Base-by-base conservation (phyloP, 2,329 filamentous ascomycete genomes). In the Plenodomus lindquistii region DNA sequence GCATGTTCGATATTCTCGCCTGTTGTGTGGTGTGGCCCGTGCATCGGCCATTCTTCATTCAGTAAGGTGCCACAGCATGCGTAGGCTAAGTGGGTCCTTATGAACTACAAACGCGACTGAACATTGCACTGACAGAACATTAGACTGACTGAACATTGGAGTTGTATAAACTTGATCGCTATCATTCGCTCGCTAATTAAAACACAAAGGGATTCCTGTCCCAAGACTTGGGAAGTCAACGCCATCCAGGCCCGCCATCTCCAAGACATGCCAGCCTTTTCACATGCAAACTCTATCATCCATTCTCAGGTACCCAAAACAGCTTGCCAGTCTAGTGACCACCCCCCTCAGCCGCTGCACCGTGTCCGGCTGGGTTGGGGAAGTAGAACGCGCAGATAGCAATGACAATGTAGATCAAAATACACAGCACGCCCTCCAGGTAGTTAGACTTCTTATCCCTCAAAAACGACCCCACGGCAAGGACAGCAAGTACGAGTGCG, bases 381-480 rank as follows among this genome's bases (percentile, higher is more conserved):
- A 85, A 86, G 63, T 81, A 86, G 73, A 78, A 86, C 0, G 83
- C 80, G 17, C 77, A 77, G 36, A 85, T 75, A 1, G 84, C 83
- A 54, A 87, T 83, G 59, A 86, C 81, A 24, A 85, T 65, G 62
- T 87, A 86, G 10, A 85, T 80, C 43, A 88, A 81, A 16, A 96
- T 83, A 57, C 90, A 89, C 16, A 97, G 80, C 19, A 85, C 82
- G 2, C 92, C 92, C 71, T 97, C 92, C 4, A 97, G 81, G 65
- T 95, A 97, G 67, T 96, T 95, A 52, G 85, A 90, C 78, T 94
- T 93, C 58, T 89, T 85, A 67, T 97, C 92, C 41, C 91, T 81
- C 45, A 97, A 75, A 73, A 96, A 96, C 53, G 91, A 89, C 1
- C 91, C 91, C 2, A 96, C 89, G 0, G 91, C 90, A 36, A 97